Conservation (phyloP, 352 stramenopile genomes). For the Globisporangium okanoganense region DNA sequence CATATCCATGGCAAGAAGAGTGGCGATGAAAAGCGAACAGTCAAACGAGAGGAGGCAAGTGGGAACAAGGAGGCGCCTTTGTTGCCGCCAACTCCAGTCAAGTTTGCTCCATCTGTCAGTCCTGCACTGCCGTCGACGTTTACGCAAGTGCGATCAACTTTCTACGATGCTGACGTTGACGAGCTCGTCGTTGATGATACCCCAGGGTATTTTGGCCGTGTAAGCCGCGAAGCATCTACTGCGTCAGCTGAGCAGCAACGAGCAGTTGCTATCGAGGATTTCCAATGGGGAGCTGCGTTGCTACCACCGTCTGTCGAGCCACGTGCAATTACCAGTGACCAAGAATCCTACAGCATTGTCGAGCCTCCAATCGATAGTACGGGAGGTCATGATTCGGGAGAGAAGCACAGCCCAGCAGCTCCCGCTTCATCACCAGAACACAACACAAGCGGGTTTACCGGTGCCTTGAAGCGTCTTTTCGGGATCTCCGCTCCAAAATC, state of each 20-base stretch:
- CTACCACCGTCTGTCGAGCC: conserved; percentile 12
- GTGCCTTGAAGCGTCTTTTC: conserved; percentile 67
- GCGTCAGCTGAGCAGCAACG: conserved; percentile 18
- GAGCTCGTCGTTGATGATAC: conserved; percentile 56
- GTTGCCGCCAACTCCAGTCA: background rate
- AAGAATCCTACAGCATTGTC: conserved; percentile 55
- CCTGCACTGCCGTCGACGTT: background rate
- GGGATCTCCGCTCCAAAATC: conserved; percentile 36
- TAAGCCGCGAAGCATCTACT: background rate
- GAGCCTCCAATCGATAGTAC: conserved; percentile 25
- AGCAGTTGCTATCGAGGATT: conserved; percentile 18
- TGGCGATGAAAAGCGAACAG: conserved; percentile 4
- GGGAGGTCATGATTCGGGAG: background rate
- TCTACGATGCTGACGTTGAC: conserved; percentile 49
- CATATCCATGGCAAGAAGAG: conserved; percentile 14
- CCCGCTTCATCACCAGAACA: background rate
- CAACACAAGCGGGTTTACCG: conserved; percentile 32
- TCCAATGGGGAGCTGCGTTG: conserved; percentile 15
- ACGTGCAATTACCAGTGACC: conserved; percentile 18
- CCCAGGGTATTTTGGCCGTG: conserved; percentile 50
- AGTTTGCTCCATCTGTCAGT: background rate
- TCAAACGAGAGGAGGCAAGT: conserved; percentile 14
- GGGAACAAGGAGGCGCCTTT: background rate
- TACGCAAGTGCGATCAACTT: conserved; percentile 16
- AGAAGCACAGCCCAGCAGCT: background rate